Percentiles rank a stretch among this genome's conserved stretches.
Conservation (phyloP, 108 stramenopile species). For the Cyclostephanos invisitatus region DNA sequence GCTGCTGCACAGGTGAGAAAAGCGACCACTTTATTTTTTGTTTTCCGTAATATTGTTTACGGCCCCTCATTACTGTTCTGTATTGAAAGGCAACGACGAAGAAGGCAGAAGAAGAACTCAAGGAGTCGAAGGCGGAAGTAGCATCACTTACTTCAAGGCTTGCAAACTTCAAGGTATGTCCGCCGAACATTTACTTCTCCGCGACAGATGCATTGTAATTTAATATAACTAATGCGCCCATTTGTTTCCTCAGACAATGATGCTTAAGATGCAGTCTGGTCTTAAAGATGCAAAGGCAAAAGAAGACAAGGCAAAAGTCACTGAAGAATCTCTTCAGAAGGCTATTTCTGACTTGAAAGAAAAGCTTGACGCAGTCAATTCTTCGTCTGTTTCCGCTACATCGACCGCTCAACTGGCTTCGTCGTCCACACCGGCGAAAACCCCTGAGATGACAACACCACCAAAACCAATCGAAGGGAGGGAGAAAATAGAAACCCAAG, state of each 20-base stretch:
- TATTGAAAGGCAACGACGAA: slow-evolving; percentile 22
- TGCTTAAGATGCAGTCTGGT: slow-evolving; percentile 26
- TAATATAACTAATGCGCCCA: background rate
- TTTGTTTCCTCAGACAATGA: slow-evolving; percentile 29
- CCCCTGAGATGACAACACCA: background rate
- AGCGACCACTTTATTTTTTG: background rate
- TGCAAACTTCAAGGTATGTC: slow-evolving; percentile 11
- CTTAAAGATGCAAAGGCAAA: slow-evolving; percentile 24
- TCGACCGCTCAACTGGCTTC: background rate
- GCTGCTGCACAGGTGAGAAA: slow-evolving; percentile 26
- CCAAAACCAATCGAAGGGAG: background rate
- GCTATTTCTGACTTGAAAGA: slow-evolving; percentile 32
- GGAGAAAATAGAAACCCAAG: background rate
- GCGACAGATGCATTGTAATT: background rate
- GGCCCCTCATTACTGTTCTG: background rate
- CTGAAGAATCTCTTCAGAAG: slow-evolving; percentile 30
- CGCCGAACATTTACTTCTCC: background rate
- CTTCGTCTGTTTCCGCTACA: background rate
- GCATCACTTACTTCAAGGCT: slow-evolving; percentile 11
- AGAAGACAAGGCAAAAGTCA: slow-evolving; percentile 30
- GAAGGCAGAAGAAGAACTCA: slow-evolving; percentile 30
- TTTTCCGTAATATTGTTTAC: background rate
- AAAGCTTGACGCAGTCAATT: slow-evolving; percentile 20
- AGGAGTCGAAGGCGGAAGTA: slow-evolving; percentile 20
- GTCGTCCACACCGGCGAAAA: background rate